phyloP scores from a whole-genome alignment of 1,284 basidiomycete genomes.

The Athelia sp. region DNA sequence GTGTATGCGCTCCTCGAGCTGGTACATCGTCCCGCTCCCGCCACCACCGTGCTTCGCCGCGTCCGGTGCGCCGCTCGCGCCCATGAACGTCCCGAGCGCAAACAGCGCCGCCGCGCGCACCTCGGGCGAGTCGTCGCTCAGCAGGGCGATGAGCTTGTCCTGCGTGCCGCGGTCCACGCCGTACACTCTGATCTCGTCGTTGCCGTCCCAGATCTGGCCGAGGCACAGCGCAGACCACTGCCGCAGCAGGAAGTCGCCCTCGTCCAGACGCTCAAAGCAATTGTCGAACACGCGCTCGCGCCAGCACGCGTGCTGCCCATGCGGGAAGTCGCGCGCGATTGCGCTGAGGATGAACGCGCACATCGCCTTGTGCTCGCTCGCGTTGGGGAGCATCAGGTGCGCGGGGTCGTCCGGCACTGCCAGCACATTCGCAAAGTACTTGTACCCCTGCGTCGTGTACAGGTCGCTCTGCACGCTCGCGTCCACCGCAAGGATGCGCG shows the following conservation, averaged over 20 bases:
- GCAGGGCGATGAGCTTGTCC: constrained; percentile 78
- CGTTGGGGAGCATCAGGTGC: constrained; percentile 71
- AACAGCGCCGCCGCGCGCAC: constrained; percentile 91
- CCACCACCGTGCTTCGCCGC: constrained; percentile 71
- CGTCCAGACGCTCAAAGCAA: constrained; percentile 84
- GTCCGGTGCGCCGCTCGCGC: constrained; percentile 76
- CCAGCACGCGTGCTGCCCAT: constrained; percentile 86
- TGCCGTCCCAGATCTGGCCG: constrained; percentile 92
- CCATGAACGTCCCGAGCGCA: constrained; percentile 91
- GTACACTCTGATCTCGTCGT: constrained; percentile 87
- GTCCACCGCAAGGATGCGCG: constrained; percentile 94
- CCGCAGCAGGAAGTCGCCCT: constrained; percentile 86
- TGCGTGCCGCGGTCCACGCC: constrained; percentile 83
- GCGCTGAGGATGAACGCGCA: constrained; percentile 97
- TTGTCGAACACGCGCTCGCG: constrained; percentile 85
- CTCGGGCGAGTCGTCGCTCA: constrained; percentile 89
- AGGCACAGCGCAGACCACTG: constrained; percentile 96
- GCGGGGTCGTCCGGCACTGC: constrained; percentile 55
- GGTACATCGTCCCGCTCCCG: constrained; percentile 82
- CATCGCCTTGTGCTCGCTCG: constrained; percentile 97
- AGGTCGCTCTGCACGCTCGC: constrained; percentile 90
- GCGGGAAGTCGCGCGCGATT: constrained; percentile 83
- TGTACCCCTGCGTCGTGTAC: constrained; percentile 81
- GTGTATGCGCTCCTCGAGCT: constrained; percentile 76
- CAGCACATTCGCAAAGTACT: constrained; percentile 85